Conservation (phyloP, 352 stramenopile genomes). For the Pythium rhizo-oryzae region DNA sequence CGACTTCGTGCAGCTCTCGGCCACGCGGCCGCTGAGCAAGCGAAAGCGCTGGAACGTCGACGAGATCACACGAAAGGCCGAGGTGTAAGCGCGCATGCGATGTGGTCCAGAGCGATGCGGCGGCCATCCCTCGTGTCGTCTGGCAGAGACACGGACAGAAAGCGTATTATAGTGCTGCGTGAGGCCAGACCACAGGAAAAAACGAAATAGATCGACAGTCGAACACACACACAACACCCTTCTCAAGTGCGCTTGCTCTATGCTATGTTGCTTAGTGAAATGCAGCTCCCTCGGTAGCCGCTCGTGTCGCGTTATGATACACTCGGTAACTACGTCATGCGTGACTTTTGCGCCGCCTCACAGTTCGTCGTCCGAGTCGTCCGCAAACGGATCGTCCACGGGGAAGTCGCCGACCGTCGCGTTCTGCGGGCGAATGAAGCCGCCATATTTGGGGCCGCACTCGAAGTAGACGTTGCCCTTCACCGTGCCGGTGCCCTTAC, state of each 20-base stretch:
- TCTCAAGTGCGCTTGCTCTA: background rate
- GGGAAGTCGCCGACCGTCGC: constrained; percentile 94
- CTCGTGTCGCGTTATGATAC: constrained; percentile 16
- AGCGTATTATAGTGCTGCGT: constrained; percentile 27
- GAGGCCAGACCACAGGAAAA: background rate
- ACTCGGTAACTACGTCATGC: background rate
- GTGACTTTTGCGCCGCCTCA: constrained; percentile 27
- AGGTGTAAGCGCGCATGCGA: constrained; percentile 52
- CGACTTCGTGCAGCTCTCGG: constrained; percentile 80
- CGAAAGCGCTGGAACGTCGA: constrained; percentile 90
- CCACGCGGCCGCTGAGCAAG: constrained; percentile 84
- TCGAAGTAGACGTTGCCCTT: constrained; percentile 94
- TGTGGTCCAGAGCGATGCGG: too few species aligned
- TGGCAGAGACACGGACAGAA: constrained; percentile 1
- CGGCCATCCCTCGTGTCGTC: background rate
- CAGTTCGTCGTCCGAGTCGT: constrained; percentile 82
- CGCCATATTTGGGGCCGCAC: constrained; percentile 90
- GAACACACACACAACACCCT: constrained; percentile 7
- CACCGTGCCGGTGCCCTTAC: constrained; percentile 92
- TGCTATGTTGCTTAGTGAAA: too few species aligned
- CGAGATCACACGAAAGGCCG: constrained; percentile 87
- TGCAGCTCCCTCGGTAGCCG: too few species aligned
- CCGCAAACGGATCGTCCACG: constrained; percentile 74
- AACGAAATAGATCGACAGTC: constrained; percentile 26
- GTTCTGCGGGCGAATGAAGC: constrained; percentile 96